These are phyloP conservation scores for Colletotrichum lini DNA, from an alignment of 2,329 filamentous ascomycete species.

Conservation along the genomic window DNA sequence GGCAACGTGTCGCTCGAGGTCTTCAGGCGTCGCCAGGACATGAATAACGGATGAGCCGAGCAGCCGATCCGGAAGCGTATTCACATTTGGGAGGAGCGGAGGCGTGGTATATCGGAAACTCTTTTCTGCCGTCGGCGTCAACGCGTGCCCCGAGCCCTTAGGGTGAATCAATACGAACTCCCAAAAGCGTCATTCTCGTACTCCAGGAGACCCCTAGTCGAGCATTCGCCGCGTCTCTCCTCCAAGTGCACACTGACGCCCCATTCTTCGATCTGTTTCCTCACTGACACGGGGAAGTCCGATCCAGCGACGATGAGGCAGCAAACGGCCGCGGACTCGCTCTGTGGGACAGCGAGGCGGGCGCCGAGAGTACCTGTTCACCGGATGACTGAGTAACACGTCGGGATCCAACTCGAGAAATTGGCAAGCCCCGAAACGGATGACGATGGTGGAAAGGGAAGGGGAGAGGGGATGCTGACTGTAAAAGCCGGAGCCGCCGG, in stretches of 20 bases:
- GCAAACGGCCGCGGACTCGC: background rate
- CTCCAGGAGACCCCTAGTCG: slow-evolving; percentile 10
- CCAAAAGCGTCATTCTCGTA: slow-evolving; percentile 31
- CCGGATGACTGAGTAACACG: background rate
- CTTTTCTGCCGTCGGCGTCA: background rate
- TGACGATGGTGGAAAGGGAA: background rate
- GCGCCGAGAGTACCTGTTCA: slow-evolving; percentile 36
- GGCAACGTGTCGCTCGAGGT: background rate
- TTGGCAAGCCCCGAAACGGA: background rate
- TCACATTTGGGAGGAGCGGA: background rate
- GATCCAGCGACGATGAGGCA: slow-evolving; percentile 23
- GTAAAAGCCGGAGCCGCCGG: slow-evolving; percentile 35
- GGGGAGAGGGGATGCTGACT: background rate
- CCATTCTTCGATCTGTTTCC: slow-evolving; percentile 16
- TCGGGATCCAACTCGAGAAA: background rate
- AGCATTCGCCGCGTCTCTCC: background rate
- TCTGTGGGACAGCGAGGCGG: slow-evolving; percentile 22
- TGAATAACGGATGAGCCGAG: slow-evolving; percentile 11
- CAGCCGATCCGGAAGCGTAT: background rate
- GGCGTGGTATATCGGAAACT: background rate
- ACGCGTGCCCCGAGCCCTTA: background rate
- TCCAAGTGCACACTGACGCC: background rate
- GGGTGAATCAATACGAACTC: background rate
- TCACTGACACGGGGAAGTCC: slow-evolving; percentile 11
- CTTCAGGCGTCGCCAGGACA: background rate